These are phyloP conservation scores for Monosporascus ibericus DNA, from an alignment of 2,329 filamentous ascomycete genomes.

Conservation along the genomic window DNA sequence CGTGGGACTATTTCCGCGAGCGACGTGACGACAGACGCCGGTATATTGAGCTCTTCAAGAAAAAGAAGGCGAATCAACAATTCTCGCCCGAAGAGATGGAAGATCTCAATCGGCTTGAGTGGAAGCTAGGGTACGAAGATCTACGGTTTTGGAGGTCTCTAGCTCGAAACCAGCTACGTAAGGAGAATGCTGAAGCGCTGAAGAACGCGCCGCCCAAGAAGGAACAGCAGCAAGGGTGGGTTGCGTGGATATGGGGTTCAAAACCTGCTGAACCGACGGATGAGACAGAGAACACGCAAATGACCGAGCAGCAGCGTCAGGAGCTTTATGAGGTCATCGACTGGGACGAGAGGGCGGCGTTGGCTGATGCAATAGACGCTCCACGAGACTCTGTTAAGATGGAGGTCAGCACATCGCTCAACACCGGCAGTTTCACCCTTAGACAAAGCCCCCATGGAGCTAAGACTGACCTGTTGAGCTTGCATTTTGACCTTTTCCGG, in stretches of 20 bases:
- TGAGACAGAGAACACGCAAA: conserved; percentile 71
- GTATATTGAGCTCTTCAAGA: conserved; percentile 96
- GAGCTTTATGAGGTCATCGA: conserved; percentile 97
- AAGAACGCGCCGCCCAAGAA: conserved; percentile 51
- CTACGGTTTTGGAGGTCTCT: conserved; percentile 94
- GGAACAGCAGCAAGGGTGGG: conserved; percentile 76
- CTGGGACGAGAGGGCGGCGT: conserved; percentile 91
- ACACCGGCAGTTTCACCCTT: conserved; percentile 91
- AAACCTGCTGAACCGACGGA: conserved; percentile 54
- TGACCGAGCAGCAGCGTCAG: conserved; percentile 93
- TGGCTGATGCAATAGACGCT: conserved; percentile 81
- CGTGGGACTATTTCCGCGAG: conserved; percentile 92
- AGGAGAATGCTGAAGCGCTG: conserved; percentile 87
- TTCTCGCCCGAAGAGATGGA: conserved; percentile 64
- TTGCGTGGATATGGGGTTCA: conserved; percentile 85
- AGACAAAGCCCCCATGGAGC: conserved; percentile 78
- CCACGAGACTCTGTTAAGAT: conserved; percentile 90
- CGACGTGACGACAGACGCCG: conserved; percentile 80
- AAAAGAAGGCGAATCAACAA: conserved; percentile 71
- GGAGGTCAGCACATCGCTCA: conserved; percentile 86
- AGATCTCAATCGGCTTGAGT: conserved; percentile 71
- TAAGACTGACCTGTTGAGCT: conserved; percentile 72
- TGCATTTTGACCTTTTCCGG: conserved; percentile 92
- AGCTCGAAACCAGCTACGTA: conserved; percentile 87
- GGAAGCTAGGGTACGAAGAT: conserved; percentile 89